A percentile compares a stretch with the other conserved stretches of the same genome.
These are phyloP conservation scores for Viola odorata DNA, from an alignment of 345 rosid genomes.

Conservation along the genomic window DNA sequence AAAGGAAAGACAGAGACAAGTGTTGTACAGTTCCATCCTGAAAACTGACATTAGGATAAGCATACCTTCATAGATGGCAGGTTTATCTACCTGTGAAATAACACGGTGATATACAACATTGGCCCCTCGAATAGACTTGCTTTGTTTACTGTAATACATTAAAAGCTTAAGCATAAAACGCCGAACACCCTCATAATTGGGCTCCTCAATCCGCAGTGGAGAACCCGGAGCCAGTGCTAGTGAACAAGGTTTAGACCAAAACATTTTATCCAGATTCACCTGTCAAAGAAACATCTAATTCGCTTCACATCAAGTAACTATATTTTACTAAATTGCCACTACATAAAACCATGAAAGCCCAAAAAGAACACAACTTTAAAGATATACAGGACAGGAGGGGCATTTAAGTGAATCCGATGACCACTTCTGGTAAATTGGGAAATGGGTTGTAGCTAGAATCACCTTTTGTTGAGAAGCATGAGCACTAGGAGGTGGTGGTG, in stretches of 20 bases:
- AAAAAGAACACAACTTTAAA: neutral
- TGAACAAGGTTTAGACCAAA: slow-evolving; percentile 81
- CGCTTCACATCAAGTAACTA: neutral
- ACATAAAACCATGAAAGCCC: neutral
- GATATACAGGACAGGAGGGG: neutral
- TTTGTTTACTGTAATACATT: slow-evolving; percentile 85
- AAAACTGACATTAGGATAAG: neutral
- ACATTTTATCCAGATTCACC: slow-evolving; percentile 74
- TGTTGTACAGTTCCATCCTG: neutral
- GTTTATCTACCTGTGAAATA: slow-evolving; percentile 64
- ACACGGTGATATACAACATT: slow-evolving; percentile 66
- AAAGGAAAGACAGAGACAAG: neutral
- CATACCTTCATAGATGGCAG: slow-evolving; percentile 74
- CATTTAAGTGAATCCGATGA: neutral
- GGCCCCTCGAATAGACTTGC: slow-evolving; percentile 81
- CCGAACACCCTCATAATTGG: slow-evolving; percentile 57
- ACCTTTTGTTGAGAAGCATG: slow-evolving; percentile 17
- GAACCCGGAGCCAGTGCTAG: slow-evolving; percentile 72
- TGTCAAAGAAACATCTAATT: slow-evolving; percentile 16
- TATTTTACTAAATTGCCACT: neutral
- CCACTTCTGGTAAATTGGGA: neutral
- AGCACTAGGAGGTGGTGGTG: slow-evolving; percentile 16
- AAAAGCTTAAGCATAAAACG: slow-evolving; percentile 53
- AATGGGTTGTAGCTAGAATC: slow-evolving; percentile 8
- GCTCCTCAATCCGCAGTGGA: slow-evolving; percentile 67